Conservation (phyloP, 306 rosid species). For the Pueraria montana region DNA sequence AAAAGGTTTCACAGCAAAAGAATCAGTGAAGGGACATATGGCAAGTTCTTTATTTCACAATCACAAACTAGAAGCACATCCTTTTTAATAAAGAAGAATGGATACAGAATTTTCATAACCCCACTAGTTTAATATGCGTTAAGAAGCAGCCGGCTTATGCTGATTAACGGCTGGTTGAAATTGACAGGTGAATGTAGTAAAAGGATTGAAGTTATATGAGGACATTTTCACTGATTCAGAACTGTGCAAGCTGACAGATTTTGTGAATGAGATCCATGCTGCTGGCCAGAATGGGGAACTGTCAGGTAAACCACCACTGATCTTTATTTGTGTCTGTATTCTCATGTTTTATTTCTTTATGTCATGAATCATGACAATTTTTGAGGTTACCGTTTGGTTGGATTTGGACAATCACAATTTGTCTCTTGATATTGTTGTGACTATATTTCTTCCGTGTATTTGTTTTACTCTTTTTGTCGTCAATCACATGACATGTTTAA, state of each 20-base stretch:
- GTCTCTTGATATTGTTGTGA: constrained; percentile 19
- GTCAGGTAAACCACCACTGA: constrained; percentile 60
- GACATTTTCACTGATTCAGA: constrained; percentile 80
- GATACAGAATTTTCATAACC: constrained; percentile 12
- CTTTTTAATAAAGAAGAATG: constrained; percentile 9
- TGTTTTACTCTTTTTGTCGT: constrained; percentile 32
- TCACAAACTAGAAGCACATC: constrained; percentile 15
- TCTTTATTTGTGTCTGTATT: background rate
- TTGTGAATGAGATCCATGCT: constrained; percentile 75
- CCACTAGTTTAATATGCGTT: constrained; percentile 3
- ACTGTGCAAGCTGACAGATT: constrained; percentile 72
- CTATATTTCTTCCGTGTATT: constrained; percentile 1
- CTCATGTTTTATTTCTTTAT: constrained; percentile 16
- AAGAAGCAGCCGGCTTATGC: constrained; percentile 34
- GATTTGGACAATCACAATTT: background rate
- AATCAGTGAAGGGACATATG: constrained; percentile 90
- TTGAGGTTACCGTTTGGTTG: background rate
- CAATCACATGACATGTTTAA: constrained; percentile 31
- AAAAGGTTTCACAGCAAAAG: constrained; percentile 97
- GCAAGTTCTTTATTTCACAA: constrained; percentile 71
- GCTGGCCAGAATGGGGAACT: constrained; percentile 96
- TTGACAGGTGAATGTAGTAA: constrained; percentile 97
- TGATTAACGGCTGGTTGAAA: constrained; percentile 50
- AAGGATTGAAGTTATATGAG: constrained; percentile 90
- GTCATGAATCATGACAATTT: background rate